Evolutionary conservation across 2,329 filamentous ascomycete species (phyloP).

Genomic region (Monilinia vaccinii-corymbosi): DNA sequence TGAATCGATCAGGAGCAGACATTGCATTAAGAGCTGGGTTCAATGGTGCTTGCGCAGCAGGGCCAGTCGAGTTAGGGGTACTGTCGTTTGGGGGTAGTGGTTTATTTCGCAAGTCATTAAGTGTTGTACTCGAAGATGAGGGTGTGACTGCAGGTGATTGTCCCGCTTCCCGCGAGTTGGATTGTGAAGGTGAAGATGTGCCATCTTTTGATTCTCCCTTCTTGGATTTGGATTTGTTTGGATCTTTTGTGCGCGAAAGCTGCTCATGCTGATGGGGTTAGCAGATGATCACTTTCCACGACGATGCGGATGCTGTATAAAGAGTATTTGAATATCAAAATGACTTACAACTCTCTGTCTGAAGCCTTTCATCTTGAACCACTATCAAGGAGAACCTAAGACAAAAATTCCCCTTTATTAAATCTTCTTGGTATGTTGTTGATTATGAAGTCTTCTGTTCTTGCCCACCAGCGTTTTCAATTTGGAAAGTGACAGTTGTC

Average conservation of each 20-base stretch:
- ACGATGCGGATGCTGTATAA: constrained; percentile 1
- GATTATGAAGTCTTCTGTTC: background rate
- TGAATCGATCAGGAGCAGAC: constrained; percentile 36
- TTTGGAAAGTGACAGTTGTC: background rate
- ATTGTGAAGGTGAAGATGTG: constrained; percentile 64
- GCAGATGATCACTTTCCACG: constrained; percentile 23
- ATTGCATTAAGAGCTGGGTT: constrained; percentile 24
- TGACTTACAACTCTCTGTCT: constrained; percentile 86
- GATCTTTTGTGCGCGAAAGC: constrained; percentile 82
- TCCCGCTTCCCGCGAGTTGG: constrained; percentile 41
- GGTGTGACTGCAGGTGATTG: constrained; percentile 65
- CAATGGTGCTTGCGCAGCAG: constrained; percentile 25
- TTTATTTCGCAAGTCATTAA: constrained; percentile 81
- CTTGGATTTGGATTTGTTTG: constrained; percentile 71
- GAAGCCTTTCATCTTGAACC: constrained; percentile 82
- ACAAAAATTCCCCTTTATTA: background rate
- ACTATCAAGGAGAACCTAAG: background rate
- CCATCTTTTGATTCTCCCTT: constrained; percentile 66
- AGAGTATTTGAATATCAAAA: constrained; percentile 22
- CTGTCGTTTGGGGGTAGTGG: constrained; percentile 53
- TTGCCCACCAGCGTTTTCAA: background rate
- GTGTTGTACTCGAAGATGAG: constrained; percentile 78
- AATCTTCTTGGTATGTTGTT: background rate
- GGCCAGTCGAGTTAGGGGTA: constrained; percentile 15
- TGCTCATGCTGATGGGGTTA: constrained; percentile 57